Base-by-base conservation (phyloP, 2,329 filamentous ascomycete species). In the Metarhizium humberi region DNA sequence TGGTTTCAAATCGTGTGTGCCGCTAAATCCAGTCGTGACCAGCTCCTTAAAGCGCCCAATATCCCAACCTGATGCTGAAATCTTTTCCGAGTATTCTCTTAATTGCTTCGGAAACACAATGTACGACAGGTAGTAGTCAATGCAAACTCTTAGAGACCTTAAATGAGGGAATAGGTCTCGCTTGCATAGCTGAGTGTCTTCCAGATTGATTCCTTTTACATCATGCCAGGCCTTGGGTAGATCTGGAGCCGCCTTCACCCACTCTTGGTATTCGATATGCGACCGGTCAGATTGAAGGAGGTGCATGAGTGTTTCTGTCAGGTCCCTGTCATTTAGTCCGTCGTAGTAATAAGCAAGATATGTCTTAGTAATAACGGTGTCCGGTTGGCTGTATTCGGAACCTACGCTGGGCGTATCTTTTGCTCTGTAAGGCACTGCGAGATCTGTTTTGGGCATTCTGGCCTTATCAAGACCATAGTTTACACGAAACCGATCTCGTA, bases 311-410 rank as follows among this genome's bases (percentile, higher is more conserved):
- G 69, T 0, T 65, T 54, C 13, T 87, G 72, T 71, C 0, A 87
- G 61, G 2, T 85, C 73, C 0, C 75, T 61, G 25, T 82, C 67
- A 0, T 53, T 74, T 0, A 87, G 65, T 0, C 84, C 85, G 1
- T 73, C 66, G 51, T 88, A 86, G 61, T 90, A 90, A 61, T 86
- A 88, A 0, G 79, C 76, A 0, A 91, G 68, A 13, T 80, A 84
- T 0, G 86, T 90, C 1, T 90, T 71, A 0, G 83, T 38, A 2
- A 90, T 84, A 0, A 80, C 75, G 0, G 87, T 82, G 60, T 90
- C 77, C 0, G 85, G 84, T 59, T 90, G 85, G 77, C 80, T 80
- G 61, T 82, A 85, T 59, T 85, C 81, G 0, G 81, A 75, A 1
- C 77, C 71, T 0, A 70, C 63, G 0, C 77, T 70, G 0, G 81